Evolutionary conservation across 345 rosid genomes (phyloP), one percentile per base, ranked within the genome.

Genomic region (Mangifera indica): DNA sequence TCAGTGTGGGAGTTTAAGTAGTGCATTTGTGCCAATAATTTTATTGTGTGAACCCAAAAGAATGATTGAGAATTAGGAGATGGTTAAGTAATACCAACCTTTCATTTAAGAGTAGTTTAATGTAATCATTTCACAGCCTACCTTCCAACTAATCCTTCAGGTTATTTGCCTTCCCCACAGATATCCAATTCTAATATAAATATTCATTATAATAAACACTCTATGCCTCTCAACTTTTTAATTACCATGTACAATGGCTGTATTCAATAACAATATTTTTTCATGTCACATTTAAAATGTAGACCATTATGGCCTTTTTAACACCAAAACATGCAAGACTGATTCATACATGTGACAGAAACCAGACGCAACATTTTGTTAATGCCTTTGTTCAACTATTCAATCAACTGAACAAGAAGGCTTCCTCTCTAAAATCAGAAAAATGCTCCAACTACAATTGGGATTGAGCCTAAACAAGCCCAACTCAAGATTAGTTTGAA

Each of bases 51-150:
- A 82, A 83, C 78, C 82, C 75, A 83, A 91, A 87, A 82, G 96
- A 83, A 86, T 86, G 96, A 89, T 81, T 76, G 74, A 69, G 44
- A 81, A 74, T 87, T 90, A 91, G 98, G 91, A 88, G 92, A 82
- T 75, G 77, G 75, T 86, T 91, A 91, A 89, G 98, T 93, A 74
- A 76, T 49, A 87, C 84, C 91, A 81, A 86, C 76, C 75, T 80
- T 69, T 10, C 73, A 78, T 74, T 79, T 79, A 73, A 66, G 64
- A 71, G 12, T 75, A 74, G 44, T 72, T 68, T 66, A 62, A 51
- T 69, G 48, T 34, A 59, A 66, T 52, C 72, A 65, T 85, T 54
- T 45, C 78, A 69, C 82, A 77, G 83, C 96, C 91, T 80, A 90
- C 82, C 75, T 79, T 76, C 80, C 75, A 90, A 78, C 96, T 69